Percentiles rank a stretch among this genome's conserved stretches.
These are phyloP conservation scores for Solanum pennellii DNA, from an alignment of 257 asterid genomes.

Conservation along the genomic window DNA sequence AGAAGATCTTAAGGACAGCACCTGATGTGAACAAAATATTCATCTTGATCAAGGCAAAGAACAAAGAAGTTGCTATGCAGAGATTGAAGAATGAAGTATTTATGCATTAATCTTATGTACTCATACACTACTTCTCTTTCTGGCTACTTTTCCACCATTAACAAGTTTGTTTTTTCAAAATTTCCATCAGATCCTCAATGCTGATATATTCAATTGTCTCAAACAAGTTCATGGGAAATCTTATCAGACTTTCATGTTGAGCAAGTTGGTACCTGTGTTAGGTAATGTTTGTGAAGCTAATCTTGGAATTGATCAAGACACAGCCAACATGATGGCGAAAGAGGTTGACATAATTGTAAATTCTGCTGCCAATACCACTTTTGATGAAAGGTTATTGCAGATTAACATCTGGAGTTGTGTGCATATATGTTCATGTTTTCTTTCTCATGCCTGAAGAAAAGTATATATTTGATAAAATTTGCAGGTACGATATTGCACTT, in stretches of 20 bases:
- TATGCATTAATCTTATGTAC: not conserved
- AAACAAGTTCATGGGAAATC: conserved; percentile 70
- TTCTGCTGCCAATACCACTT: conserved; percentile 90
- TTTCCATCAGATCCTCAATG: conserved; percentile 35
- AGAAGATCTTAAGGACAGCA: conserved; percentile 69
- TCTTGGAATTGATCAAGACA: conserved; percentile 63
- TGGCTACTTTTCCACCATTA: not conserved
- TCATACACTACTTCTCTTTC: not conserved
- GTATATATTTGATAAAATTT: not conserved
- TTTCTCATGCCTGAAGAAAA: not conserved
- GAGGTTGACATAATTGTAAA: conserved; percentile 68
- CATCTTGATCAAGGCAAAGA: conserved; percentile 74
- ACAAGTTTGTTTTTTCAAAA: not conserved
- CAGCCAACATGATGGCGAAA: conserved; percentile 30
- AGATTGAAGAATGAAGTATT: conserved; percentile 73
- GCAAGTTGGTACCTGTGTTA: conserved; percentile 69
- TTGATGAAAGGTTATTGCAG: conserved; percentile 55
- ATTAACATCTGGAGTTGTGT: not conserved
- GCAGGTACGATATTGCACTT: conserved; percentile 78
- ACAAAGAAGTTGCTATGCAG: conserved; percentile 52
- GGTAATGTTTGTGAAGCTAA: conserved; percentile 70
- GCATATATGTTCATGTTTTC: not conserved
- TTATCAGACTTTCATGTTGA: conserved; percentile 65
- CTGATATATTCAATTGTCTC: conserved; percentile 69
- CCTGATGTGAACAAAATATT: conserved; percentile 76